These are phyloP conservation scores for Codiaeum variegatum DNA, from an alignment of 441 rosid species.

Conservation along the genomic window DNA sequence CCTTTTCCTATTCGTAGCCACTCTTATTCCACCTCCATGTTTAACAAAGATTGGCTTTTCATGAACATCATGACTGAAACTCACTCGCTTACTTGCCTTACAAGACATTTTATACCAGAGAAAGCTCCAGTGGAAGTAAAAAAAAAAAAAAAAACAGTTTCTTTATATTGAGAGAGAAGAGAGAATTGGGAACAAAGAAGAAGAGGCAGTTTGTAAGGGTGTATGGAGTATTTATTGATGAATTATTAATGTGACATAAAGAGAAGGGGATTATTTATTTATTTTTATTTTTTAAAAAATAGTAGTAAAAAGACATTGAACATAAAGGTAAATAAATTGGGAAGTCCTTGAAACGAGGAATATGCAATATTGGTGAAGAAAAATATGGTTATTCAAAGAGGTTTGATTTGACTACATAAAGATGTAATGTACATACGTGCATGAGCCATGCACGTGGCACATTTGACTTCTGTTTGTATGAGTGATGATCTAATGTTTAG, in stretches of 20 bases:
- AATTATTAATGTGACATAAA: slow-evolving; percentile 12
- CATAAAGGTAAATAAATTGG: slow-evolving; percentile 12
- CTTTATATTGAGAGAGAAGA: neutral
- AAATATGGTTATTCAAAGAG: slow-evolving; percentile 27
- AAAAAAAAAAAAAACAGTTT: neutral
- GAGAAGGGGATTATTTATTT: neutral
- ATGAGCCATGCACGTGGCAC: slow-evolving; percentile 32
- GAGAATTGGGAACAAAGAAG: slow-evolving; percentile 8
- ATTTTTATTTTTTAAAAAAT: no score
- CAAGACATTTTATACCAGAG: slow-evolving; percentile 27
- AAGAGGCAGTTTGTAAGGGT: slow-evolving; percentile 19
- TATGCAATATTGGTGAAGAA: slow-evolving; percentile 8
- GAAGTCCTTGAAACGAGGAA: slow-evolving; percentile 26
- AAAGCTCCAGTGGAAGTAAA: neutral
- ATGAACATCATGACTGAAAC: slow-evolving; percentile 53
- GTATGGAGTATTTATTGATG: slow-evolving; percentile 33
- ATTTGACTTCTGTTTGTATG: neutral
- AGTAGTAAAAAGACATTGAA: neutral
- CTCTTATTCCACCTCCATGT: slow-evolving; percentile 32
- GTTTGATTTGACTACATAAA: slow-evolving; percentile 18
- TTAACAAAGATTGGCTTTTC: slow-evolving; percentile 45
- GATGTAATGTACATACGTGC: slow-evolving; percentile 14
- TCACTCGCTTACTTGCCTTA: slow-evolving; percentile 49
- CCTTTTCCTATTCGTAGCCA: slow-evolving; percentile 25
- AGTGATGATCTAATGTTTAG: neutral